phyloP scores from a whole-genome alignment of 2,329 filamentous ascomycete genomes.

The Aspergillus sojae region DNA sequence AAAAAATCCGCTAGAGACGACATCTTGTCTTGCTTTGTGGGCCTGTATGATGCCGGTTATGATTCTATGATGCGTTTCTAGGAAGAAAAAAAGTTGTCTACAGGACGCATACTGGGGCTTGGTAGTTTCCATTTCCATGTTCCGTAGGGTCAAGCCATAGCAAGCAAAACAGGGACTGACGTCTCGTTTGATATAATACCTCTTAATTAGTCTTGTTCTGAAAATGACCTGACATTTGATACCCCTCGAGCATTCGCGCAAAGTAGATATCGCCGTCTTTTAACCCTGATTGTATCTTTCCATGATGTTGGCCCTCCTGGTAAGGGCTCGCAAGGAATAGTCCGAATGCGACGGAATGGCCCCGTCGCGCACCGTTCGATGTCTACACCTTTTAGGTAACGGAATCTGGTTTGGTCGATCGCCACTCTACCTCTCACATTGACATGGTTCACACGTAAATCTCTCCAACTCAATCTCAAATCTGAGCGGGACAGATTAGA shows the following conservation, averaged over 20 bases:
- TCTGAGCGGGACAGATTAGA: background rate
- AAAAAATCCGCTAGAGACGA: constrained; percentile 37
- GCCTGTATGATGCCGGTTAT: constrained; percentile 37
- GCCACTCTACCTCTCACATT: constrained; percentile 4
- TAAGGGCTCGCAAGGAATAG: background rate
- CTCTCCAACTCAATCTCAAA: constrained; percentile 1
- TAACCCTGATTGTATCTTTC: background rate
- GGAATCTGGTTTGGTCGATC: background rate
- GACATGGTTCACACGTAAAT: background rate
- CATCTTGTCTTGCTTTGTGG: constrained; percentile 42
- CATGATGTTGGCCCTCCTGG: background rate
- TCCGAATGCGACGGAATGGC: background rate
- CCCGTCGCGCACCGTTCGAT: background rate
- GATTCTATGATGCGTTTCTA: constrained; percentile 24
- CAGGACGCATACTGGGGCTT: constrained; percentile 12
- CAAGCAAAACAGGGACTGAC: constrained; percentile 32
- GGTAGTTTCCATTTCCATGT: constrained; percentile 13
- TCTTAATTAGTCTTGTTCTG: constrained; percentile 29
- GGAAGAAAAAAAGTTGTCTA: constrained; percentile 25
- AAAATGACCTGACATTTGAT: constrained; percentile 25
- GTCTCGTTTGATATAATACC: constrained; percentile 38
- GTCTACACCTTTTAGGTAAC: background rate
- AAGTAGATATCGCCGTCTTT: background rate
- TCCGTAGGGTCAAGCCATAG: constrained; percentile 38
- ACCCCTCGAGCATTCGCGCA: background rate